Evolutionary conservation across 1,284 basidiomycete genomes (phyloP), one percentile per base, ranked within the genome.

Genomic region (Bjerkandera adusta): DNA sequence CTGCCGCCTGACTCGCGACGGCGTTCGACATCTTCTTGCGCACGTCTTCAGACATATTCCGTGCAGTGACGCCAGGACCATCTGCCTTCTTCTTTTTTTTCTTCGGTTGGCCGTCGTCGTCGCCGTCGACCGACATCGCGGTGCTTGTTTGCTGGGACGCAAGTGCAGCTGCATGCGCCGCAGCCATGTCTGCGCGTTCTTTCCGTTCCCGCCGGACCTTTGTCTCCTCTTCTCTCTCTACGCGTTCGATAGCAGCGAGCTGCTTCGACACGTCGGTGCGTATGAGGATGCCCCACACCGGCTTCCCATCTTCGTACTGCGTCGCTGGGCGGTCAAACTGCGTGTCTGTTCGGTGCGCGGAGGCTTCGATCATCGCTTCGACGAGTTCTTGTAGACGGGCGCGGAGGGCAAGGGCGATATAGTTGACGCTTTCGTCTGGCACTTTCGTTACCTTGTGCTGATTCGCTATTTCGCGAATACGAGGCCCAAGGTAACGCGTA

Each of bases 11-110:
- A 56, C 81, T 85, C n/a, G 91, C 90, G 4, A 88, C 86, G 25
- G 87, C 87, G 62, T 92, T 91, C 36, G 86, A 88, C 81, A 92
- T 82, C 62, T 90, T 90, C 73, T 92, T 92, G 54, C 85, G 73
- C 55, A 91, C 86, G 57, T 92, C 90, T 64, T 91, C 90, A 2
- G 82, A 84, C 86, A 93, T 90, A 61, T 92, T 92, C 48, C 83
- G 73, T 41, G 89, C 88, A 0, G 86, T 88, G 8, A 90, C 85
- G 3, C 87, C 87, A 0, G 89, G 88, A 0, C 89, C 89, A 24
- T 89, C 85, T 15, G 40, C 49, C 63, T 86, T 87, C 62, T 90
- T 89, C 65, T 83, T 79, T 67, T 91, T 90, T 71, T 88, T 89
- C 72, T 89, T 89, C 46, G 72, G 70, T 37, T 76, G 68, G 25